Base-by-base conservation (phyloP, 305 asterid species). In the Lippia alba region DNA sequence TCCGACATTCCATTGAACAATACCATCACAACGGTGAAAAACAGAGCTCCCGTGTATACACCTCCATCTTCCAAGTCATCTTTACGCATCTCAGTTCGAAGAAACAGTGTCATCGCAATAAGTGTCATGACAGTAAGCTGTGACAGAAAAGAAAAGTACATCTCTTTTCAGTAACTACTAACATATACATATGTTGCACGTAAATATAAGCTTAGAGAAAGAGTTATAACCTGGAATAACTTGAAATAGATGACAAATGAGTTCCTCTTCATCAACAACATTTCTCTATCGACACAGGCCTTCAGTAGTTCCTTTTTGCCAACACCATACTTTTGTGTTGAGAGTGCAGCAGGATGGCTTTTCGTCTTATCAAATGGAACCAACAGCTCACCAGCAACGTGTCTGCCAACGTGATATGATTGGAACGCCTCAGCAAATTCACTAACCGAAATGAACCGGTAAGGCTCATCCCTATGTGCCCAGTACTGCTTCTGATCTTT, bases 1-100 rank as follows among this genome's bases (percentile, higher is more conserved):
- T 89, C 96, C 0, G 96, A 71, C 69, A 82, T 54, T 60, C 96
- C 96, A 16, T 87, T 87, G 82, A 87, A 89, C 88, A 87, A 79
- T 11, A 82, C 36, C 75, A 75, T 73, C 32, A 82, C 70, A 45
- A 85, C 75, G 0, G 83, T 0, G 12, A 58, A 89, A 72, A 89
- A 89, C 1, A 89, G 72, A 56, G 96, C 96, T 1, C 96, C 96
- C 1, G 73, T 17, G 61, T 51, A 89, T 33, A 83, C 58, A 7
- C 83, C 86, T 15, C 90, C 95, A 62, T 82, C 91, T 0, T 6
- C 51, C 0, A 50, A n/a, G 30, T 34, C 12, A 7, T 74, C 32
- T 59, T 71, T 82, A 10, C 19, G 55, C 89, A 85, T 80, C 73
- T 87, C 59, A 11, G 88, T 84, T 32, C 93, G 84, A 8, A 87